Base-by-base conservation (phyloP, 805 yeast genomes). In the Candida xiaguanensis region DNA sequence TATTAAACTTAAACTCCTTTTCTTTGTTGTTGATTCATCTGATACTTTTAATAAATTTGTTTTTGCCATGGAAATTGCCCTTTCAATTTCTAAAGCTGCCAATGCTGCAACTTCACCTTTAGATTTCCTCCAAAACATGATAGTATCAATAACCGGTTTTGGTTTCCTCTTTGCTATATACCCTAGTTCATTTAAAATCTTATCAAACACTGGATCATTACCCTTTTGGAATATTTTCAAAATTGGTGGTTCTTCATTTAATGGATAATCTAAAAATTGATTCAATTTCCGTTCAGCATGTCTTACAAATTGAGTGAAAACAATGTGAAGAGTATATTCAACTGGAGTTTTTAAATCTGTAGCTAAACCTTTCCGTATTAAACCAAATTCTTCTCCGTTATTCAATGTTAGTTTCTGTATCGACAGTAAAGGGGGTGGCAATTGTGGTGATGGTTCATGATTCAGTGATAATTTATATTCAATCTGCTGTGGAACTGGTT, bases 61-160 rank as follows among this genome's bases (percentile, higher is more conserved):
- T 59, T 75, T 66, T 7, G 46, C 46, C 2, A 36, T 15, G 3
- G 32, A 34, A 14, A 40, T 5, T 4, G 38, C 37, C 28, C 39
- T 27, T 29, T 68, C 74, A 12, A 68, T 65, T 39, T 68, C 74
- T 1, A 55, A 44, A 2, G 70, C 65, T 2, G 74, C 74, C 59
- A 68, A 53, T 4, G 63, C 52, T 2, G 95, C 87, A 3, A 85
- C 82, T 51, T 91, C 98, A 11, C 95, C 81, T 59, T 93, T 93
- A 2, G 91, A 79, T 57, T 91, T 87, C 44, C 98, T 75, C 99
- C 99, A 93, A 56, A 86, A 90, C 98, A 93, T 90, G 43, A 93
- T 95, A 5, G 95, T 88, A 59, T 93, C 99, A 24, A 95, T 89
- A 1, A 93, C 96, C 0, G 96, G 95, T 54, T 88, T 90, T 0